phyloP scores from a whole-genome alignment of 495 filamentous ascomycete genomes.

The Penicillium bialowiezense region DNA sequence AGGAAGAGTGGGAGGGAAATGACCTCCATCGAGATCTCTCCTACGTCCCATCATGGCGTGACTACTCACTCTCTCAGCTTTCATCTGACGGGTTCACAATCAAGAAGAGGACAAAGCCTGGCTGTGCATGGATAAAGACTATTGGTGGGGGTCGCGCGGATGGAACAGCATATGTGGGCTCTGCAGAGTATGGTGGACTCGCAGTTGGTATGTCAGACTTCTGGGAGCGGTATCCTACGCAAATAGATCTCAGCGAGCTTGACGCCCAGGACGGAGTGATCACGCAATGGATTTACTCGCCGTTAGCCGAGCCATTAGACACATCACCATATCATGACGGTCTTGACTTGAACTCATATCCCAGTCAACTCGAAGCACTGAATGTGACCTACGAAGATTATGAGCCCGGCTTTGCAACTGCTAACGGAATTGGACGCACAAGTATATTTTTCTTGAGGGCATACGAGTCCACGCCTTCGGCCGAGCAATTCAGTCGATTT shows the following conservation, averaged over 20 bases:
- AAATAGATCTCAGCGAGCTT: constrained; percentile 41
- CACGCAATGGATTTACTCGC: constrained; percentile 52
- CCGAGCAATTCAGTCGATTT: constrained; percentile 26
- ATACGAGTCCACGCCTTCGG: constrained; percentile 38
- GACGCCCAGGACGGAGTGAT: constrained; percentile 33
- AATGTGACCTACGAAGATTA: constrained; percentile 55
- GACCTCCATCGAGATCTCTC: constrained; percentile 6
- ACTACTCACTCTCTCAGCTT: constrained; percentile 45
- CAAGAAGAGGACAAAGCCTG: constrained; percentile 47
- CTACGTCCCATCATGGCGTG: constrained; percentile 46
- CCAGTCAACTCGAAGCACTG: constrained; percentile 47
- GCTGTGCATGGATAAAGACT: constrained; percentile 49
- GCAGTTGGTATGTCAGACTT: constrained; percentile 48
- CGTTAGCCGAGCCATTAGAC: constrained; percentile 44
- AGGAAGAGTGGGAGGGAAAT: constrained; percentile 13
- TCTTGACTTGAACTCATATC: constrained; percentile 44
- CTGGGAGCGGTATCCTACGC: constrained; percentile 50
- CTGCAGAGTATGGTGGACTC: constrained; percentile 42
- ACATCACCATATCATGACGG: constrained; percentile 50
- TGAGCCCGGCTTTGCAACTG: constrained; percentile 43
- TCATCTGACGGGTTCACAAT: constrained; percentile 50
- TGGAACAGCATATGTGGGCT: constrained; percentile 47
- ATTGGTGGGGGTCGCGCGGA: constrained; percentile 41
- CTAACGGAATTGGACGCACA: constrained; percentile 46
- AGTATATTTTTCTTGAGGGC: constrained; percentile 43